Percentiles rank a stretch among this genome's conserved stretches.
Evolutionary conservation across 768 basidiomycete genomes (phyloP).

Genomic region (Mycena belliarum): DNA sequence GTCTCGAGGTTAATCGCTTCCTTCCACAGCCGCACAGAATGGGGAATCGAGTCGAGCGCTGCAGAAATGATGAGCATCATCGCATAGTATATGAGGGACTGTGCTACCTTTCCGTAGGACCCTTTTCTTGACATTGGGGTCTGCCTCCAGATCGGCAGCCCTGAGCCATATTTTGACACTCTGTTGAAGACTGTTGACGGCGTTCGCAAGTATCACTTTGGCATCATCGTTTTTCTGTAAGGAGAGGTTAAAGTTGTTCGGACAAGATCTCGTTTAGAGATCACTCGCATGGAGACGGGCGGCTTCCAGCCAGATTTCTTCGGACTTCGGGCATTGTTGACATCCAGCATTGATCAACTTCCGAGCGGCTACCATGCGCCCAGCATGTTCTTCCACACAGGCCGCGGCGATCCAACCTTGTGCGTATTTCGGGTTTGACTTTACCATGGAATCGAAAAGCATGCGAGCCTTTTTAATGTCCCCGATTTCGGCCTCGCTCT

Average conservation of each 20-base stretch:
- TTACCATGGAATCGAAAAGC: slow-evolving; percentile 92
- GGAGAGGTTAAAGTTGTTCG: background rate
- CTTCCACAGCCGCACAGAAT: slow-evolving; percentile 95
- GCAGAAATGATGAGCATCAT: background rate
- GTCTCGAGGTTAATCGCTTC: slow-evolving; percentile 94
- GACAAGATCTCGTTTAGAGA: background rate
- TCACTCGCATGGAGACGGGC: slow-evolving; percentile 82
- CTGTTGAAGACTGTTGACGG: background rate
- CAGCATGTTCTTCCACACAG: slow-evolving; percentile 91
- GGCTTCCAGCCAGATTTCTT: slow-evolving; percentile 96
- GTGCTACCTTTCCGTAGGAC: background rate
- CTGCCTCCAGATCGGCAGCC: background rate
- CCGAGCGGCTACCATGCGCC: slow-evolving; percentile 90
- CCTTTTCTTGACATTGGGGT: background rate
- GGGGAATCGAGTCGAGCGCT: slow-evolving; percentile 93
- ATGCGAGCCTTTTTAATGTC: slow-evolving; percentile 96
- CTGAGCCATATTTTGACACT: background rate
- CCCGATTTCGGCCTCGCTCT: slow-evolving; percentile 54
- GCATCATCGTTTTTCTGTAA: background rate
- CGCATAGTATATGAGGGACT: background rate
- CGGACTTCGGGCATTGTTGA: slow-evolving; percentile 91
- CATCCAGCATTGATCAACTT: slow-evolving; percentile 92
- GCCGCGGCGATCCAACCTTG: slow-evolving; percentile 96
- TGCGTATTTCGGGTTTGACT: slow-evolving; percentile 94
- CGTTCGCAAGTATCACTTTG: background rate